These are phyloP conservation scores for Cafeteria roenbergensis DNA, from an alignment of 108 stramenopile genomes.

Conservation along the genomic window DNA sequence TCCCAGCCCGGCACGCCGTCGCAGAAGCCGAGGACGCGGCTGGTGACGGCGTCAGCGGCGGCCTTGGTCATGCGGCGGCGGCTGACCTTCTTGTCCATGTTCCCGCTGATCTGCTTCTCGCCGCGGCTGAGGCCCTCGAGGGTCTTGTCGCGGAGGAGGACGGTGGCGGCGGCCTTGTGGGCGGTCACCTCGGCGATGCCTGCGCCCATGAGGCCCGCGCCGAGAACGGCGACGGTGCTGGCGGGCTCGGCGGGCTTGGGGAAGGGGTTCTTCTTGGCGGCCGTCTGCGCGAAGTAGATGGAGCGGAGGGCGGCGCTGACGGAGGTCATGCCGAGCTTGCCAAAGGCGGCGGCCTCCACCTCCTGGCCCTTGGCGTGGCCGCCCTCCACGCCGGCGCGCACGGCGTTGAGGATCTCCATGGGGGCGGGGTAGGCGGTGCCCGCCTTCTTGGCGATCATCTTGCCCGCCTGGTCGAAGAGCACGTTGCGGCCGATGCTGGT, in stretches of 20 bases:
- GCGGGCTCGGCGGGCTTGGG: conserved; percentile 42
- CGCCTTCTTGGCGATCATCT: conserved; percentile 76
- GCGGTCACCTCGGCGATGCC: conserved; percentile 95
- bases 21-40: conserved; percentile 71
- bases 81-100: conserved; percentile 80
- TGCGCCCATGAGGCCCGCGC: conserved; percentile 97
- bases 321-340: conserved; percentile 80
- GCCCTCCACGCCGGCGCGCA: conserved; percentile 25
- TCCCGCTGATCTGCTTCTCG: conserved; percentile 68
- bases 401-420: conserved; percentile 77
- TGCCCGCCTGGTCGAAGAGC: conserved; percentile 76
- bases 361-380: conserved; percentile 47
- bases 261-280: conserved; percentile 5
- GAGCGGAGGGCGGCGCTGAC: conserved; percentile 84
- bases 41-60: conserved; percentile 65
- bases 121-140: conserved; percentile 64
- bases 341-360: conserved; percentile 81
- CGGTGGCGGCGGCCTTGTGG: conserved; percentile 70
- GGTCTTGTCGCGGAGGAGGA: conserved; percentile 87
- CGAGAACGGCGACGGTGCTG: conserved; percentile 82
- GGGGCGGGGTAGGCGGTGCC: conserved; percentile 76
- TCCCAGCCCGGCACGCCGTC: conserved; percentile 56
- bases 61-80: conserved; percentile 76
- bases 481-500: conserved; percentile 64
- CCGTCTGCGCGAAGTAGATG: conserved; percentile 66